Evolutionary conservation across 768 basidiomycete species (phyloP).

Genomic region (Asterophora lycoperdoides): DNA sequence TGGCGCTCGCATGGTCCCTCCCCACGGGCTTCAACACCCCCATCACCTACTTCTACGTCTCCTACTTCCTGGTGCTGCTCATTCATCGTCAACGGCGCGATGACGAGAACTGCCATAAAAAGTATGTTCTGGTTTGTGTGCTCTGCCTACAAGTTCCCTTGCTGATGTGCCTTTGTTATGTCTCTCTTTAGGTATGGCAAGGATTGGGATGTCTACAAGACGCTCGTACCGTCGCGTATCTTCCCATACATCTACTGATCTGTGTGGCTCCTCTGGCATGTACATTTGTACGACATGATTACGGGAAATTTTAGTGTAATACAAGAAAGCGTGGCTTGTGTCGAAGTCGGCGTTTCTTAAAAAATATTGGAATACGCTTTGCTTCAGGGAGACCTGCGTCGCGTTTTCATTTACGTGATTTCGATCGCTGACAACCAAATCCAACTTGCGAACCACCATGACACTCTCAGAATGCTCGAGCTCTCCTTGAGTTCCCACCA

Average conservation of each 20-base stretch:
- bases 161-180: slow-evolving; percentile 2
- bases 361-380: no score
- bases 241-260: slow-evolving; percentile 75
- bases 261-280: neutral
- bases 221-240: slow-evolving; percentile 80
- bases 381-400: no score
- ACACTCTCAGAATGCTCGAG: neutral
- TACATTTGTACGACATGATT: no score
- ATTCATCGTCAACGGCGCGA: slow-evolving; percentile 88
- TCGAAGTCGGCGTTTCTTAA: no score
- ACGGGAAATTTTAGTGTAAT: no score
- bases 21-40: slow-evolving; percentile 90
- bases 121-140: slow-evolving; percentile 39
- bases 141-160: neutral
- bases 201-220: slow-evolving; percentile 90
- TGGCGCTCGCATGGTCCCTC: slow-evolving; percentile 90
- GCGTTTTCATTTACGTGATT: no score
- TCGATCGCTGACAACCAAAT: no score
- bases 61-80: slow-evolving; percentile 86
- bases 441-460: neutral
- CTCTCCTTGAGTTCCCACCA: no score
- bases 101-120: slow-evolving; percentile 85
- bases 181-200: slow-evolving; percentile 70
- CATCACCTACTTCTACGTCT: slow-evolving; percentile 92
- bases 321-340: no score